Percentiles rank a stretch among this genome's conserved stretches.
Evolutionary conservation across 306 rosid genomes (phyloP).

Genomic region (Hippophae gyantsensis): DNA sequence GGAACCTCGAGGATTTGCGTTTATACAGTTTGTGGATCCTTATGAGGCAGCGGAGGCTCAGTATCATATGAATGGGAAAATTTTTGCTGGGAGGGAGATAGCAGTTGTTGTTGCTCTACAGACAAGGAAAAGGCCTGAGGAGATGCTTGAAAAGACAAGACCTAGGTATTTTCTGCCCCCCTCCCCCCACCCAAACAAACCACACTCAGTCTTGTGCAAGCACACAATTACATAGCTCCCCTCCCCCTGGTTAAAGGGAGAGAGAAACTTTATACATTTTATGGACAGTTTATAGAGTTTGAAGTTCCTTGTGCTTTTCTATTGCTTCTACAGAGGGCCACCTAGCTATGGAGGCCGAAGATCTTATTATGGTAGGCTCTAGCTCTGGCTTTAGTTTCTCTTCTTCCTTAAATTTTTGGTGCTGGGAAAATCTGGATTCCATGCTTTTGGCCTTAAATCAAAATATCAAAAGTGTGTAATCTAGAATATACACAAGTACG

Average conservation of each 20-base stretch:
- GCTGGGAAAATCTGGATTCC: no score
- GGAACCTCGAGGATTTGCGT: slow-evolving; percentile 98
- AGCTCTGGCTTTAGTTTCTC: not conserved
- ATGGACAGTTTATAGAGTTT: not conserved
- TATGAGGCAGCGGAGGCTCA: slow-evolving; percentile 96
- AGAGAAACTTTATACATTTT: not conserved
- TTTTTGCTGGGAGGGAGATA: slow-evolving; percentile 97
- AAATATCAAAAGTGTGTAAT: no score
- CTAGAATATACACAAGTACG: no score
- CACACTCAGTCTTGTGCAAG: not conserved
- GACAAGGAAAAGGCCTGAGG: slow-evolving; percentile 94
- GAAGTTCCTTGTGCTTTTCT: slow-evolving; percentile 11
- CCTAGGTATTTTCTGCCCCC: slow-evolving; percentile 34
- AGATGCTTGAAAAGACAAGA: slow-evolving; percentile 81
- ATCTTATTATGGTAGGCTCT: slow-evolving; percentile 58
- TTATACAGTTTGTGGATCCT: slow-evolving; percentile 89
- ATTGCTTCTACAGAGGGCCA: slow-evolving; percentile 50
- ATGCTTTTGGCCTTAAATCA: no score
- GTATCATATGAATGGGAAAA: slow-evolving; percentile 89
- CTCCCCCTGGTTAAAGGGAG: not conserved
- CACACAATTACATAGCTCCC: not conserved
- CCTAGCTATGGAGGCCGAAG: slow-evolving; percentile 54
- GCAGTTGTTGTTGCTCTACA: slow-evolving; percentile 88
- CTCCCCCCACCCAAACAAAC: not conserved
- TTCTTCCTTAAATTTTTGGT: not conserved